phyloP scores from a whole-genome alignment of 176 grass and related monocot species.

The Raddia distichophylla region DNA sequence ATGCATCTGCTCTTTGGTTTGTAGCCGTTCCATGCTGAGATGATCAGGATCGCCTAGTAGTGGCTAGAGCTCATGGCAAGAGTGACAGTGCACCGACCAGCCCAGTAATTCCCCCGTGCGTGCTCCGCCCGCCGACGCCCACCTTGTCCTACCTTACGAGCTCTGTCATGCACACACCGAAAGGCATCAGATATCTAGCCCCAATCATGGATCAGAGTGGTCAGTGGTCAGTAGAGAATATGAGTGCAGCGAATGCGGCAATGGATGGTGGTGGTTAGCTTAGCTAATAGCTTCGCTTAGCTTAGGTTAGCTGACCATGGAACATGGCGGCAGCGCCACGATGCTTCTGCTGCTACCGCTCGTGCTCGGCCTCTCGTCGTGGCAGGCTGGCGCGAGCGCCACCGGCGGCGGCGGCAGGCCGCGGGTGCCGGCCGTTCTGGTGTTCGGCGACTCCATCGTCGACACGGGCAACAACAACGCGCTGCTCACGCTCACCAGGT shows the following conservation, averaged over 20 bases:
- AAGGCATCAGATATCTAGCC: background rate
- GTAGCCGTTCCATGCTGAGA: background rate
- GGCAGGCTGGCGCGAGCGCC: background rate
- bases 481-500: constrained; percentile 42
- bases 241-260: background rate
- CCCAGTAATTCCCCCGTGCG: background rate
- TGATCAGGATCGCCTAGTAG: background rate
- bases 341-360: background rate
- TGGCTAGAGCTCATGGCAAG: constrained; percentile 4
- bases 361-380: constrained; percentile 8
- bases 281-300: no score
- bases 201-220: background rate
- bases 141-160: constrained; percentile 16
- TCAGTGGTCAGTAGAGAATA: background rate
- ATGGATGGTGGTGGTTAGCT: constrained; percentile 1
- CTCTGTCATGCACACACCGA: background rate
- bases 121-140: background rate
- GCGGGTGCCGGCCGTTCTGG: constrained; percentile 51
- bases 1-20: background rate
- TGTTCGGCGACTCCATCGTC: constrained; percentile 70
- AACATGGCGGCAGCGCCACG: background rate
- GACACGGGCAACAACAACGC: constrained; percentile 72
- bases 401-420: background rate
- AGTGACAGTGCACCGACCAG: background rate
- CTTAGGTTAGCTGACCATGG: background rate